Percentiles rank a stretch among this genome's conserved stretches.
These are phyloP conservation scores for Elsinoe australis DNA, from an alignment of 2,329 filamentous ascomycete species.

Conservation along the genomic window DNA sequence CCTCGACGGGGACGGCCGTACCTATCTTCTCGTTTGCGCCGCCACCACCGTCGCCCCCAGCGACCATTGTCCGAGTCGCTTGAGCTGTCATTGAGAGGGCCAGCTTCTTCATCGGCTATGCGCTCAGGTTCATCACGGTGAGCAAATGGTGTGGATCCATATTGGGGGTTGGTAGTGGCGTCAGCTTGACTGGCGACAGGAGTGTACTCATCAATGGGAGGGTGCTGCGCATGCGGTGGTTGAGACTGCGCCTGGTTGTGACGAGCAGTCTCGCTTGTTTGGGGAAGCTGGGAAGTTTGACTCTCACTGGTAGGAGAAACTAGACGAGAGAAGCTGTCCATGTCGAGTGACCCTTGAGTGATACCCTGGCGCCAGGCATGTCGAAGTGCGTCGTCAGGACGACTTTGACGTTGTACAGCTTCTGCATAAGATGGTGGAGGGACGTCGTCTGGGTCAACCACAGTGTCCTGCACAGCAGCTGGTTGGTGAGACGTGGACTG, in stretches of 20 bases:
- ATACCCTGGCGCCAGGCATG: conserved; percentile 16
- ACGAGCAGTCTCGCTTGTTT: too few relatives aligned
- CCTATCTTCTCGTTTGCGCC: not conserved
- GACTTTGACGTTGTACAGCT: not conserved
- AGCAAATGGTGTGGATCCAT: not conserved
- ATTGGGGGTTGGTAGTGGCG: not conserved
- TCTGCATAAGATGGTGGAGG: conserved; percentile 14
- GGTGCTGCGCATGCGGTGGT: not conserved
- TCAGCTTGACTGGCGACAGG: not conserved
- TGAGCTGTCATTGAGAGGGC: not conserved
- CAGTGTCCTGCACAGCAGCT: not conserved
- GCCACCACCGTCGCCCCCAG: conserved; percentile 7
- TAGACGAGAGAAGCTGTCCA: conserved; percentile 2
- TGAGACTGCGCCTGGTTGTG: not conserved
- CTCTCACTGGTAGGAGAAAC: conserved; percentile 6
- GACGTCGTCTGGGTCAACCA: conserved; percentile 9
- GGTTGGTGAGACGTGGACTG: not conserved
- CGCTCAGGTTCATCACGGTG: not conserved
- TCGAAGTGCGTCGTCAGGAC: conserved; percentile 9
- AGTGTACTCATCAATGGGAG: not conserved
- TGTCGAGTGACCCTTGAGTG: conserved; percentile 10
- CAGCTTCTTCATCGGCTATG: not conserved
- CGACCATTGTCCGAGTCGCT: conserved; percentile 3
- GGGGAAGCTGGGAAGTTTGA: not conserved
- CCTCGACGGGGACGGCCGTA: not conserved